Evolutionary conservation across 116 monocot species (phyloP).

Genomic region (Trichopus zeylanicus): DNA sequence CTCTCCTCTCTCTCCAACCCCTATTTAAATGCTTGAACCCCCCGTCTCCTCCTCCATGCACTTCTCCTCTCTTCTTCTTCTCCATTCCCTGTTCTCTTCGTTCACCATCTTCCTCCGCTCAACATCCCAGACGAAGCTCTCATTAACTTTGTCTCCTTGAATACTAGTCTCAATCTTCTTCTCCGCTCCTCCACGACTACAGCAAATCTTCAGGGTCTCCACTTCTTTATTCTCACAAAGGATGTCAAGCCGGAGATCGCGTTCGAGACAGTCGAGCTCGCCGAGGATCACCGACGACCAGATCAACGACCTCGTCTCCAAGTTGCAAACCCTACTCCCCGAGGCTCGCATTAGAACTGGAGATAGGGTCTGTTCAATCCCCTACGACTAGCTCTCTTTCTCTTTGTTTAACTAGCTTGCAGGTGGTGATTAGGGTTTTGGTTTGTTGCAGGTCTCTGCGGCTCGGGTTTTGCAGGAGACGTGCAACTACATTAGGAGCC

Average conservation of each 20-base stretch:
- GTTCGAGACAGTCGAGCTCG: conserved; percentile 47
- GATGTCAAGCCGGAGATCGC: conserved; percentile 69
- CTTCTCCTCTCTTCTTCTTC: neutral
- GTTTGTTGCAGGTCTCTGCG: conserved; percentile 44
- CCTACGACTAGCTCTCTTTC: neutral
- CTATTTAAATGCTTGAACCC: neutral
- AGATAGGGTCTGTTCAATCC: conserved; percentile 13
- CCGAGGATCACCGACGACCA: conserved; percentile 74
- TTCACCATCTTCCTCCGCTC: neutral
- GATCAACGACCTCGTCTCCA: conserved; percentile 73
- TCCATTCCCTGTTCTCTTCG: neutral
- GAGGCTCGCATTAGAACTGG: conserved; percentile 6
- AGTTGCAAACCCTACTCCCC: conserved; percentile 64
- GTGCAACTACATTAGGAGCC: conserved; percentile 81
- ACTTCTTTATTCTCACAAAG: neutral
- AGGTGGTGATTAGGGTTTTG: neutral
- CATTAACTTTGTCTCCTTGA: neutral
- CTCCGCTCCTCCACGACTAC: neutral
- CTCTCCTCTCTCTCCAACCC: neutral
- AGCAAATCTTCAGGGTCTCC: neutral
- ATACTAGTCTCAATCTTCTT: neutral
- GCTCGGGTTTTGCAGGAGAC: conserved; percentile 83
- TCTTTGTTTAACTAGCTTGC: neutral
- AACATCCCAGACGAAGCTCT: neutral
- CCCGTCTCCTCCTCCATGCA: conserved; percentile 5